A percentile compares a stretch with the other conserved stretches of the same genome.
These are phyloP conservation scores for Vanrija humicola DNA, from an alignment of 1,284 basidiomycete species.

Conservation along the genomic window DNA sequence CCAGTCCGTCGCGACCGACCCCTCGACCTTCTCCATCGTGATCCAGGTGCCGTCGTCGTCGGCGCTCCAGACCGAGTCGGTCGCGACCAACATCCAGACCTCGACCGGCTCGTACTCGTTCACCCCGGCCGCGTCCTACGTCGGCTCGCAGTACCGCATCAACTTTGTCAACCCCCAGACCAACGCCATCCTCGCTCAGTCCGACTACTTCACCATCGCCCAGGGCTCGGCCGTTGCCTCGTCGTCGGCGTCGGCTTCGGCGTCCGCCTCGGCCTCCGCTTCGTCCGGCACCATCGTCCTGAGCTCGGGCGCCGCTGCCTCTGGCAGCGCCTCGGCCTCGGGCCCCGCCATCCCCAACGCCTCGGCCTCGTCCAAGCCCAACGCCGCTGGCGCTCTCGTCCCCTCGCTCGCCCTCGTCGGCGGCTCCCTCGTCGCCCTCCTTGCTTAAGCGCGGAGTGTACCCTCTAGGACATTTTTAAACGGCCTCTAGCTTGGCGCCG, in stretches of 20 bases:
- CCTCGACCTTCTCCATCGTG: conserved; percentile 32
- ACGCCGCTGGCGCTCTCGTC: conserved; percentile 7
- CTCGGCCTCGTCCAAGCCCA: neutral
- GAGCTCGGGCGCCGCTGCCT: conserved; percentile 9
- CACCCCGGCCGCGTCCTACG: conserved; percentile 24
- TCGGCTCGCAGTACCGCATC: conserved; percentile 28
- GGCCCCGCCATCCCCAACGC: neutral
- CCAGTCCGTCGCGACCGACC: conserved; percentile 39
- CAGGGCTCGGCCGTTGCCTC: conserved; percentile 14
- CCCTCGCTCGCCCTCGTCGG: conserved; percentile 17
- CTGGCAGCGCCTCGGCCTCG: conserved; percentile 4
- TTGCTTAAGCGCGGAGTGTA: conserved; percentile 7
- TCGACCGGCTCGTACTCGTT: conserved; percentile 33
- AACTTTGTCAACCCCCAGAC: conserved; percentile 23
- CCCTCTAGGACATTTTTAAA: too few relatives aligned
- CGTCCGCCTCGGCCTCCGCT: neutral
- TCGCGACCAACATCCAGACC: conserved; percentile 29
- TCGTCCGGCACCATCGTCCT: neutral
- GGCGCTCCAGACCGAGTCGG: conserved; percentile 40
- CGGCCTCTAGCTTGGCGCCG: too few relatives aligned
- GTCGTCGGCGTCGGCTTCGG: neutral
- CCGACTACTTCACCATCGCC: conserved; percentile 32
- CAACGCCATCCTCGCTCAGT: conserved; percentile 41
- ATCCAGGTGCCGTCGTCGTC: conserved; percentile 25
- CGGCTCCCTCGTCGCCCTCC: conserved; percentile 7